These are phyloP conservation scores for Anisodus acutangulus DNA, from an alignment of 257 asterid species.

Conservation along the genomic window DNA sequence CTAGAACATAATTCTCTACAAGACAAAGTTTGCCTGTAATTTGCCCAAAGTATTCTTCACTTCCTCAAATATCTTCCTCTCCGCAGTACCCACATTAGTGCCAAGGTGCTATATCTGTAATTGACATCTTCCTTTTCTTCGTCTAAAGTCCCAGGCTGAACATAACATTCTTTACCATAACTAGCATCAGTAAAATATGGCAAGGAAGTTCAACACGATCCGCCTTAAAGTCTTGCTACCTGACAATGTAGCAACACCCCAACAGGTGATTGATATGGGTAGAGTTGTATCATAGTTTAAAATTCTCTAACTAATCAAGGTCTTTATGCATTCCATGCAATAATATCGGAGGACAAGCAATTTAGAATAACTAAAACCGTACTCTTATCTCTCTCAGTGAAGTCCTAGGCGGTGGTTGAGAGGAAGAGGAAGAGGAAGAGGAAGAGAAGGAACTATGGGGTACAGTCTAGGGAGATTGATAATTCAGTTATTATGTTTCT, in stretches of 20 bases:
- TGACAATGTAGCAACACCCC: too few species aligned
- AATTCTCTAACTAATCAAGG: too few species aligned
- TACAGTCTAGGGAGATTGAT: background rate
- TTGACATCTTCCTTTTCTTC: too few species aligned
- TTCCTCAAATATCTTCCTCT: background rate
- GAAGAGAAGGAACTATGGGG: slow-evolving; percentile 14
- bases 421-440: background rate
- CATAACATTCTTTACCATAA: too few species aligned
- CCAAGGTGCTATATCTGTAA: background rate
- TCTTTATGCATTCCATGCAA: slow-evolving; percentile 8
- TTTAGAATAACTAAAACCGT: background rate
- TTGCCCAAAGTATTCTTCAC: background rate
- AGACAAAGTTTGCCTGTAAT: background rate
- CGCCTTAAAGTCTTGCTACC: too few species aligned
- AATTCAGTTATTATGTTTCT: background rate
- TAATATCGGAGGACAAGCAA: background rate
- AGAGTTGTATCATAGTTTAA: too few species aligned
- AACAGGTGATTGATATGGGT: too few species aligned
- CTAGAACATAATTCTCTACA: background rate
- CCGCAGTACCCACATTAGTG: background rate
- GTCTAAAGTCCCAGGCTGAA: too few species aligned
- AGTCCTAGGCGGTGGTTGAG: background rate
- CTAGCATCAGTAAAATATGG: too few species aligned
- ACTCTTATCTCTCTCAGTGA: background rate
- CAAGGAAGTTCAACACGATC: too few species aligned